These are phyloP conservation scores for Chalciporus sp. DNA, from an alignment of 1,284 basidiomycete species.

Conservation along the genomic window DNA sequence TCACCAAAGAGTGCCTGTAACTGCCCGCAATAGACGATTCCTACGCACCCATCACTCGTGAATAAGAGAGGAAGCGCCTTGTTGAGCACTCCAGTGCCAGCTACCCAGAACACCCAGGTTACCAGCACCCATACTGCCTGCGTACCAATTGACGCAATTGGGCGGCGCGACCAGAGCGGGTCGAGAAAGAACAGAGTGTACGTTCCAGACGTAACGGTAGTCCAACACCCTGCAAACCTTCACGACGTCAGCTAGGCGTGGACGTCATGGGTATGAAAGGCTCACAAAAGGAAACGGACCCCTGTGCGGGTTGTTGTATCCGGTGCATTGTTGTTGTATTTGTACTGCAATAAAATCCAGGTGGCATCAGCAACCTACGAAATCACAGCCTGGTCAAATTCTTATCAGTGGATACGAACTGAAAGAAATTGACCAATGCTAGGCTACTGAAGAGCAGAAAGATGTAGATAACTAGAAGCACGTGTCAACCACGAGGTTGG, in stretches of 20 bases:
- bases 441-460: constrained; percentile 51
- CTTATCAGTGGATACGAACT: neutral
- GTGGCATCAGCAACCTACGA: constrained; percentile 51
- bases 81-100: constrained; percentile 51
- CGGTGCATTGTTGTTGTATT: constrained; percentile 50
- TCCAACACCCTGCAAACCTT: constrained; percentile 62
- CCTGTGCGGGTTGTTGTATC: constrained; percentile 42
- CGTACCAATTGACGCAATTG: constrained; percentile 54
- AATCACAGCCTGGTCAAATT: constrained; percentile 6
- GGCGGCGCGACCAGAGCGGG: constrained; percentile 51
- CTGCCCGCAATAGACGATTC: constrained; percentile 55
- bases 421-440: constrained; percentile 40
- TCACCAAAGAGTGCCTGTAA: constrained; percentile 53
- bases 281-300: constrained; percentile 50
- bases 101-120: constrained; percentile 61
- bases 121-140: constrained; percentile 56
- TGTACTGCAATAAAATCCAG: constrained; percentile 59
- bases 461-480: constrained; percentile 45
- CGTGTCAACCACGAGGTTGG: constrained; percentile 30
- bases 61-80: constrained; percentile 46
- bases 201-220: constrained; percentile 48
- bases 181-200: constrained; percentile 59
- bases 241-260: constrained; percentile 9
- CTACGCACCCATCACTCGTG: constrained; percentile 37
- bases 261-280: constrained; percentile 2